Conservation (phyloP, 1,139 yeast species). For the Blastobotrys buckinghamii region DNA sequence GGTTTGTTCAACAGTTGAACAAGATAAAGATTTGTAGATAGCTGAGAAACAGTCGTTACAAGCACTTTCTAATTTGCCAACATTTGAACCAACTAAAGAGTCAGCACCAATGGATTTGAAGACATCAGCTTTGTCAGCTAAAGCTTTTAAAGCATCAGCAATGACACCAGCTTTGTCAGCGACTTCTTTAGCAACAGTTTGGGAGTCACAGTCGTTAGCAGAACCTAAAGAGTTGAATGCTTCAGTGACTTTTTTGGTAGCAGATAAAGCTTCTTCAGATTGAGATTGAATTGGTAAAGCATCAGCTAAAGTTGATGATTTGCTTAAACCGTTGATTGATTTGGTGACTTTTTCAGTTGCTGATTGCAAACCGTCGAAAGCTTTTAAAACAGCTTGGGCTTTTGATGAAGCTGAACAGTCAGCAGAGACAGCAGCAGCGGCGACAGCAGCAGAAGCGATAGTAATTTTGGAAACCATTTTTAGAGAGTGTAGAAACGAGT, state of each 20-base stretch:
- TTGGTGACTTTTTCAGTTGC: conserved; percentile 8
- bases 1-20: conserved; percentile 4
- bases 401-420: conserved; percentile 7
- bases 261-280: conserved; percentile 5
- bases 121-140: conserved; percentile 3
- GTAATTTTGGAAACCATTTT: conserved; percentile 10
- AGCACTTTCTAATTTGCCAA: conserved; percentile 7
- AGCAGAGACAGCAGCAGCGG: conserved; percentile 6
- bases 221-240: conserved; percentile 5
- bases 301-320: conserved; percentile 6
- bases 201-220: conserved; percentile 3
- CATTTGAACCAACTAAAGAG: conserved; percentile 6
- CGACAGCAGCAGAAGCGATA: conserved; percentile 7
- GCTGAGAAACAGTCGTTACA: conserved; percentile 4
- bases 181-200: conserved; percentile 1
- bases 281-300: conserved; percentile 10
- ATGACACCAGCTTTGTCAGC: background rate
- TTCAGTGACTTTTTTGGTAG: conserved; percentile 7
- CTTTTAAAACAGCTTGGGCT: conserved; percentile 1
- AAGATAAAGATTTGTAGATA: background rate
- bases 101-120: conserved; percentile 6
- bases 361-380: background rate
- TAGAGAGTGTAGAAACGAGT: conserved; percentile 1
- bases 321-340: conserved; percentile 4
- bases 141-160: conserved; percentile 1